A percentile compares a stretch with the other conserved stretches of the same genome.
phyloP scores from a whole-genome alignment of 1,284 basidiomycete species.

The Apiotrichum akiyoshidainum region DNA sequence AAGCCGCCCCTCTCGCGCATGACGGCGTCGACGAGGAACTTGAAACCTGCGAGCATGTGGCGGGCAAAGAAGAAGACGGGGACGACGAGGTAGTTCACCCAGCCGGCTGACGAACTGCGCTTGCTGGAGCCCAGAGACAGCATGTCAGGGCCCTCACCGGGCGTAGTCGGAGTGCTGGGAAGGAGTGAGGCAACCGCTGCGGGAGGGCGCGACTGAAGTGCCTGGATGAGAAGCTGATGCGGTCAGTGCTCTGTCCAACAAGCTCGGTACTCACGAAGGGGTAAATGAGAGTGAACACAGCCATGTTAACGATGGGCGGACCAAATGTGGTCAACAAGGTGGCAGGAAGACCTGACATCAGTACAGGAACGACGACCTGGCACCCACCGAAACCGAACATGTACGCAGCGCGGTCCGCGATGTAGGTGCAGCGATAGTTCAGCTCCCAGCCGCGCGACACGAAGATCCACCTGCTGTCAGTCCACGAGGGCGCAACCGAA shows the following conservation, averaged over 20 bases:
- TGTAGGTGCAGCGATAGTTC: slow-evolving; percentile 34
- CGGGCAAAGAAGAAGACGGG: slow-evolving; percentile 46
- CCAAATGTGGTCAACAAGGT: slow-evolving; percentile 47
- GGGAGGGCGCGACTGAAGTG: slow-evolving; percentile 43
- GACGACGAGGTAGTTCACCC: slow-evolving; percentile 9
- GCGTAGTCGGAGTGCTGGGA: slow-evolving; percentile 23
- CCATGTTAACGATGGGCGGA: slow-evolving; percentile 48
- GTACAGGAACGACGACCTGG: not conserved
- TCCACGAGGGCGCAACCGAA: not conserved
- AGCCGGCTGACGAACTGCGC: too few relatives aligned
- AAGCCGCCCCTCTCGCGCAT: slow-evolving; percentile 26
- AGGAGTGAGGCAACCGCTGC: slow-evolving; percentile 15
- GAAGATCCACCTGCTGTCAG: slow-evolving; percentile 38
- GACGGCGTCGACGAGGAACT: slow-evolving; percentile 37
- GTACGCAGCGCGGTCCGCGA: slow-evolving; percentile 42
- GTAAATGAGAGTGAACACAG: slow-evolving; percentile 49
- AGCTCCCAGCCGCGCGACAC: slow-evolving; percentile 41
- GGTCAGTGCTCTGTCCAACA: not conserved
- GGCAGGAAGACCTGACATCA: slow-evolving; percentile 35
- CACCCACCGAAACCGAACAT: slow-evolving; percentile 50
- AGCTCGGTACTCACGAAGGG: slow-evolving; percentile 38
- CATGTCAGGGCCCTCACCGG: slow-evolving; percentile 4
- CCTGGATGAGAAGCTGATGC: slow-evolving; percentile 48
- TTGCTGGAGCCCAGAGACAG: not conserved
- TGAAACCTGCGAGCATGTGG: slow-evolving; percentile 32